phyloP scores from a whole-genome alignment of 2,329 filamentous ascomycete species.

The Seiridium unicorne region DNA sequence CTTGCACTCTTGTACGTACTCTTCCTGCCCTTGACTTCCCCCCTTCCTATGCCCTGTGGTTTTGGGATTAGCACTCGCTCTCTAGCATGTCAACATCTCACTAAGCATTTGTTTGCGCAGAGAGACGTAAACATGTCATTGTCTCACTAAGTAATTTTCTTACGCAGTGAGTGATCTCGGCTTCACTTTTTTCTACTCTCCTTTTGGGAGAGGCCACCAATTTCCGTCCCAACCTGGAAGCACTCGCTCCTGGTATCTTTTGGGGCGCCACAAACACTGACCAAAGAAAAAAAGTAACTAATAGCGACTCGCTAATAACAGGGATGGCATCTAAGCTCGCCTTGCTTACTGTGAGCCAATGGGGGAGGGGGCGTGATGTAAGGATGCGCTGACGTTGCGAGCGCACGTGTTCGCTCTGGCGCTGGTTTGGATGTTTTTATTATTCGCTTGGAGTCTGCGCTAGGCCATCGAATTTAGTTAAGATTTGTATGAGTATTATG shows the following conservation, averaged over 20 bases:
- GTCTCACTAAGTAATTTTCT: constrained; percentile 9
- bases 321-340: constrained; percentile 18
- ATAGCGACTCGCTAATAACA: constrained; percentile 15
- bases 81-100: constrained; percentile 6
- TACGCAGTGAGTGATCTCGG: not conserved
- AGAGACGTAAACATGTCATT: constrained; percentile 7
- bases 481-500: not conserved
- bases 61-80: not conserved
- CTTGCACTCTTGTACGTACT: constrained; percentile 60
- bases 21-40: constrained; percentile 4
- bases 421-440: no score
- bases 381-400: no score
- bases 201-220: no score
- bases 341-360: not conserved
- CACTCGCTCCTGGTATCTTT: not conserved
- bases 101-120: constrained; percentile 6
- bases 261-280: not conserved
- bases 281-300: constrained; percentile 12
- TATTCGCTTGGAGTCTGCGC: no score
- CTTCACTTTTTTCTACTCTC: no score
- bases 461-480: not conserved
- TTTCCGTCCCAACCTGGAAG: not conserved
- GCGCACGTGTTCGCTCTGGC: no score
- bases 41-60: not conserved
- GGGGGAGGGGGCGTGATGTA: not conserved